These are phyloP conservation scores for Kwoniella botswanensis DNA, from an alignment of 768 basidiomycete species.

Conservation along the genomic window DNA sequence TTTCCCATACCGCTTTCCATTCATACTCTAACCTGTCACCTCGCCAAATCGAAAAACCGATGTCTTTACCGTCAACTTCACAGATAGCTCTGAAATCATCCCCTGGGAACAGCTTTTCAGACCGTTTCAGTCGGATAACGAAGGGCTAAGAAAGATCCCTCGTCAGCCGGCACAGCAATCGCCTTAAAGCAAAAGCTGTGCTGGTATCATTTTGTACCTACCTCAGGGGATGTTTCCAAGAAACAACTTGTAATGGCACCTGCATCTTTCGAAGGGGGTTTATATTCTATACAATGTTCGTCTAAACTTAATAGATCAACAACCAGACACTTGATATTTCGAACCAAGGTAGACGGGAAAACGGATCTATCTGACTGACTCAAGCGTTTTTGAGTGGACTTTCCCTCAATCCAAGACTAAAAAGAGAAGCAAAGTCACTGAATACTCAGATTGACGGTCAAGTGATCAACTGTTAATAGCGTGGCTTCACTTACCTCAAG, in stretches of 20 bases:
- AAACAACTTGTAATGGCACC: background rate
- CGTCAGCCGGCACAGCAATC: background rate
- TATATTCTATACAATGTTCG: background rate
- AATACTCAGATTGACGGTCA: background rate
- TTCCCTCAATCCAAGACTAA: conserved; percentile 2
- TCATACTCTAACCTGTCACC: background rate
- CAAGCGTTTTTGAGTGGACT: background rate
- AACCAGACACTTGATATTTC: background rate
- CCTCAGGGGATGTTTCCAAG: background rate
- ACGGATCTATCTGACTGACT: background rate
- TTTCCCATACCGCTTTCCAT: conserved; percentile 1
- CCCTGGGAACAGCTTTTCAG: background rate
- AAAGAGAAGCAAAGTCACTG: background rate
- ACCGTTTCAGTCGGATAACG: background rate
- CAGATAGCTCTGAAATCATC: background rate
- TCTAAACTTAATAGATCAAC: background rate
- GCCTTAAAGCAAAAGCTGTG: background rate
- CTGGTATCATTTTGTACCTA: background rate
- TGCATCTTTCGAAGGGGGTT: background rate
- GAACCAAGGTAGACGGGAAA: background rate
- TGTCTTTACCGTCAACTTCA: background rate
- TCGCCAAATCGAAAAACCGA: background rate
- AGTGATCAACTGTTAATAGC: background rate
- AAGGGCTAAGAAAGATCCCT: background rate
- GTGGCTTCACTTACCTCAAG: background rate